phyloP scores from a whole-genome alignment of 352 stramenopile genomes.

The Phytophthora colocasiae region DNA sequence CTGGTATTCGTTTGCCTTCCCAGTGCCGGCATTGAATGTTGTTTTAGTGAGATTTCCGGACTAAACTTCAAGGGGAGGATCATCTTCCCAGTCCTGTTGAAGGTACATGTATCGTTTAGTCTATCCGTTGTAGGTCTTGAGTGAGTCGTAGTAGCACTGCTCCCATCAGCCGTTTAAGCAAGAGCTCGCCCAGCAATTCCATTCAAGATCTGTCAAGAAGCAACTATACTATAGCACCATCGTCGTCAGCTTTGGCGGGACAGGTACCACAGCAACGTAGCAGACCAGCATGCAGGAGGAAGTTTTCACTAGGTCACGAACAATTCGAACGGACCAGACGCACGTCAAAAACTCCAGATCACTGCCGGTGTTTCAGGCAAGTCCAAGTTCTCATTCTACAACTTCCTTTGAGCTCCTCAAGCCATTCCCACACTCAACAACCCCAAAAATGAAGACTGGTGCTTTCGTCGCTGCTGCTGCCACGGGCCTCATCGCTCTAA shows the following conservation, averaged over 20 bases:
- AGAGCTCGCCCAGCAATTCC: background rate
- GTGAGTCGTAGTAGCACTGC: constrained; percentile 1
- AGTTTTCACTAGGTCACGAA: constrained; percentile 5
- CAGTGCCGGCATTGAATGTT: background rate
- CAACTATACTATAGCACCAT: constrained; percentile 6
- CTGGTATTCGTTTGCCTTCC: background rate
- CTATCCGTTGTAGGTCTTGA: too few relatives aligned
- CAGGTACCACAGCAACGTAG: constrained; percentile 17
- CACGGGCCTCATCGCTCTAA: constrained; percentile 13
- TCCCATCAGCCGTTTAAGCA: constrained; percentile 7
- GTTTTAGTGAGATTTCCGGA: background rate
- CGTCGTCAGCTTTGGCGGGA: constrained; percentile 4
- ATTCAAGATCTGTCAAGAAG: constrained; percentile 27
- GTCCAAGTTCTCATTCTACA: constrained; percentile 21
- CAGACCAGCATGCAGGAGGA: constrained; percentile 16
- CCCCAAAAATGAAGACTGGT: constrained; percentile 25
- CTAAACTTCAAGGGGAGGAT: background rate
- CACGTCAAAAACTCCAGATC: constrained; percentile 16
- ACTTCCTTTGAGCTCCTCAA: constrained; percentile 17
- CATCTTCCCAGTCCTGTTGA: too few relatives aligned
- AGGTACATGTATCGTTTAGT: too few relatives aligned
- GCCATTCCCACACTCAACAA: constrained; percentile 5
- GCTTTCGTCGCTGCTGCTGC: constrained; percentile 19
- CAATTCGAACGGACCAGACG: constrained; percentile 13
- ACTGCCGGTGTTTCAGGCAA: constrained; percentile 1